Conservation (phyloP, 805 yeast species). For the Limtongia smithiae region DNA sequence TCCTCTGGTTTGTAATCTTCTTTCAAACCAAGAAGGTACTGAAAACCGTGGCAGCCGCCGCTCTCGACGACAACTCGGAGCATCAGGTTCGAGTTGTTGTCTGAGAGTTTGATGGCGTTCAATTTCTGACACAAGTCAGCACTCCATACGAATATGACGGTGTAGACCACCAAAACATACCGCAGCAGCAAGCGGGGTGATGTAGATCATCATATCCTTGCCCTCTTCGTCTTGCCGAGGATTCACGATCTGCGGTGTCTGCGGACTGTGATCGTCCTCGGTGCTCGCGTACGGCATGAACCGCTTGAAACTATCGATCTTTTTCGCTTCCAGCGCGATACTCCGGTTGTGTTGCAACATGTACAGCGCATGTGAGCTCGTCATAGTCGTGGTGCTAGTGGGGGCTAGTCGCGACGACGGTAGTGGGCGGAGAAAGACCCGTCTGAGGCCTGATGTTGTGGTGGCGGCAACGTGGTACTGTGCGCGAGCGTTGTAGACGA, state of each 20-base stretch:
- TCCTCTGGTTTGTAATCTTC: slow-evolving; percentile 34
- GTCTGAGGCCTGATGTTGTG: too few species aligned
- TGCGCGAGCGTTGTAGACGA: too few species aligned
- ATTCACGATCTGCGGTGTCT: slow-evolving; percentile 31
- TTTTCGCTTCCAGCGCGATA: slow-evolving; percentile 1
- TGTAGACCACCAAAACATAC: slow-evolving; percentile 8
- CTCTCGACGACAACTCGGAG: slow-evolving; percentile 77
- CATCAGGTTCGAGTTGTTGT: slow-evolving; percentile 57
- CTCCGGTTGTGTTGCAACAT: neutral
- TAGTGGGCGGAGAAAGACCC: too few species aligned
- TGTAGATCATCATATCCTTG: slow-evolving; percentile 37
- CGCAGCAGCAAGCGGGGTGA: slow-evolving; percentile 42
- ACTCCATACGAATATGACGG: neutral
- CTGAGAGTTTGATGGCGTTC: slow-evolving; percentile 49
- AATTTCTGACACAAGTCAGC: slow-evolving; percentile 44
- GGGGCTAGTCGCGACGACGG: too few species aligned
- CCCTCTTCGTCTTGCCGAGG: slow-evolving; percentile 38
- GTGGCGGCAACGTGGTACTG: too few species aligned
- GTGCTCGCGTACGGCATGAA: neutral
- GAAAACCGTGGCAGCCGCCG: slow-evolving; percentile 98
- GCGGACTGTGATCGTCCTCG: slow-evolving; percentile 11
- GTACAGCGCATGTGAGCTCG: too few species aligned
- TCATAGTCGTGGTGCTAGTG: too few species aligned
- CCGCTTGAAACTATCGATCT: neutral
- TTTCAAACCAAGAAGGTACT: slow-evolving; percentile 69